Base-by-base conservation (phyloP, 345 rosid species). In the Eucalyptus fibrosa region DNA sequence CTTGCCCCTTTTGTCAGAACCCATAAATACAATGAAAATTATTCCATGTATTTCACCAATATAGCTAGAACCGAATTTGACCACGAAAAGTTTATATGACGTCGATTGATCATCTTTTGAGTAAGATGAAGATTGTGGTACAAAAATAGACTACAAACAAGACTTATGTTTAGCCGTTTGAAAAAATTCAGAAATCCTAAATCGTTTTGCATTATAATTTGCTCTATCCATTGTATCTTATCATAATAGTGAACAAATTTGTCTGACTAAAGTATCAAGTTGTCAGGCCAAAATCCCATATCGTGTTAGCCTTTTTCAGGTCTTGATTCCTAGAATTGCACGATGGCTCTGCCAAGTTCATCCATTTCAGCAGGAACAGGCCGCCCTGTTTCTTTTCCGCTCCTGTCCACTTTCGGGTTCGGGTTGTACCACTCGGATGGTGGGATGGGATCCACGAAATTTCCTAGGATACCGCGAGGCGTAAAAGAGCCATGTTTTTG, bases 131-230 rank as follows among this genome's bases (percentile, higher is more conserved):
- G 6, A 17, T 65, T n/a, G 19, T n/a, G 77, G 11, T n/a, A 40
- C 5, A 12, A 6, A 12, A 23, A 40, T 21, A 1, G 3, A 4
- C 1, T 77, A 40, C 5, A 7, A 21, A 2, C 1, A 1, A 15
- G 26, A 40, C 3, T 77, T 21, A 37, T 1, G 5, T 21, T 6
- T 77, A 21, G 30, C 4, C 3, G 3, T 40, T 11, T 4, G 7
- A 77, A 37, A 37, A 12, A 77, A 7, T 1, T 4, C 9, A 40
- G 4, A 7, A 77, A 21, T 40, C 3, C 30, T 40, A 40, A 77
- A 21, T 21, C 1, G 1, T 37, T 77, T 21, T 8, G 23, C 9
- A 21, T 77, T 21, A 7, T 37, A 4, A 11, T 77, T 77, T 40
- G 4, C 7, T 21, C 42, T 37, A 11, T 77, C 1, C 7, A 34